A percentile compares a stretch with the other conserved stretches of the same genome.
Conservation (phyloP, 139 green algal genomes). For the Asterochloris sp. region DNA sequence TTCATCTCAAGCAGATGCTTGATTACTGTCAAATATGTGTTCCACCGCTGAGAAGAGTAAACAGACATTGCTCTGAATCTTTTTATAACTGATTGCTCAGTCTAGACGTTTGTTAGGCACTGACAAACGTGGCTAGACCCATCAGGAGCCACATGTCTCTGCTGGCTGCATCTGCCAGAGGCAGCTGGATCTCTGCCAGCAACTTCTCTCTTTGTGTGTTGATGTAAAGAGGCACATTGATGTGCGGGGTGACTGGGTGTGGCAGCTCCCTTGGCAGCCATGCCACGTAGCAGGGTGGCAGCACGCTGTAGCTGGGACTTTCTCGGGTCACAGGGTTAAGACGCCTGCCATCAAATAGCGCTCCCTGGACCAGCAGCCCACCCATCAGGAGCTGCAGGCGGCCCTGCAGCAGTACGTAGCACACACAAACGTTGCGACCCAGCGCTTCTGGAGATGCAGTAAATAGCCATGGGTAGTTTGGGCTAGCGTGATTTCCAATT, state of each 20-base stretch:
- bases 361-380: constrained; percentile 43
- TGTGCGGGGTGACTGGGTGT: not conserved
- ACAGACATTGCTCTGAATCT: no score
- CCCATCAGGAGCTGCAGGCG: constrained; percentile 21
- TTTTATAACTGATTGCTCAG: no score
- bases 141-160: constrained; percentile 31
- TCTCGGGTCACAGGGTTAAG: constrained; percentile 23
- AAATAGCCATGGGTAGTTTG: not conserved
- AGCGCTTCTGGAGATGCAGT: not conserved
- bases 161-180: constrained; percentile 33
- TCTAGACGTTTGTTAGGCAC: no score
- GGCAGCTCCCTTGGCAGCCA: constrained; percentile 42
- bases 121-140: constrained; percentile 38
- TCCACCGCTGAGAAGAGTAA: no score
- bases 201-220: not conserved
- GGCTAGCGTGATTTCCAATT: not conserved
- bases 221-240: constrained; percentile 19
- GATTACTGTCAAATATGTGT: no score
- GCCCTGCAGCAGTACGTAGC: constrained; percentile 1
- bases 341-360: constrained; percentile 37
- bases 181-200: constrained; percentile 45
- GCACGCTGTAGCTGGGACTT: constrained; percentile 23
- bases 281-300: constrained; percentile 39
- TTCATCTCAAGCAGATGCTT: no score
- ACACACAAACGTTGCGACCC: not conserved